Evolutionary conservation across 345 rosid species (phyloP), one percentile per base, ranked within the genome.

Genomic region (Nephelium lappaceum): DNA sequence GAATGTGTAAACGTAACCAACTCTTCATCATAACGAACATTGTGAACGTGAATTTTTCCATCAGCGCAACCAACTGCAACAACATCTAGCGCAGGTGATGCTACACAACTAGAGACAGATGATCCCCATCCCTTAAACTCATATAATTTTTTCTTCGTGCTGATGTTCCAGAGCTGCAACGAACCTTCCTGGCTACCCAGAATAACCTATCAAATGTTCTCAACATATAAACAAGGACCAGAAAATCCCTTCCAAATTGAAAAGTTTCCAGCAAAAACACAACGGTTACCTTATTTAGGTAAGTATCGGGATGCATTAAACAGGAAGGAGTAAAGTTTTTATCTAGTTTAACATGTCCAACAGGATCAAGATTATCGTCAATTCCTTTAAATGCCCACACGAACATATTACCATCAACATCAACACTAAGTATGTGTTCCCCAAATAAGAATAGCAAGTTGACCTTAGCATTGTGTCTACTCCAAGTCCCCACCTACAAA

Each of bases 81-180:
- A 69, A 96, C 95, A 91, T 96, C 99, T 47, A 96, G 83, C 21
- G 99, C 98, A 68, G 99, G 98, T 47, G 99, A 96, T 4, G 99
- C 89, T 67, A 93, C 93, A 85, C 95, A 94, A 77, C 92, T 82
- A 82, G 90, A 79, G 74, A 96, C 76, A 66, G 94, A 76, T 1
- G 97, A 94, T 75, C 83, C 86, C 98, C 98, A 94, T 69, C 97
- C 97, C 85, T 87, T 89, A 73, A 96, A 93, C 78, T 94, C 91
- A 79, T 84, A 93, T 41, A 96, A 81, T 80, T 86, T 93, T 83
- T 90, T 94, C 87, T 89, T 94, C 38, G 99, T 90, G 81, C 94
- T 96, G 36, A 94, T 86, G 77, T 96, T 96, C 99, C 98, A 96
- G 76, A 94, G 94, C 90, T 94, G 98, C 84, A 96, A 78, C 11